Evolutionary conservation across 1,284 basidiomycete genomes (phyloP), one percentile per base, ranked within the genome.

Genomic region (Dichomitus squalens): DNA sequence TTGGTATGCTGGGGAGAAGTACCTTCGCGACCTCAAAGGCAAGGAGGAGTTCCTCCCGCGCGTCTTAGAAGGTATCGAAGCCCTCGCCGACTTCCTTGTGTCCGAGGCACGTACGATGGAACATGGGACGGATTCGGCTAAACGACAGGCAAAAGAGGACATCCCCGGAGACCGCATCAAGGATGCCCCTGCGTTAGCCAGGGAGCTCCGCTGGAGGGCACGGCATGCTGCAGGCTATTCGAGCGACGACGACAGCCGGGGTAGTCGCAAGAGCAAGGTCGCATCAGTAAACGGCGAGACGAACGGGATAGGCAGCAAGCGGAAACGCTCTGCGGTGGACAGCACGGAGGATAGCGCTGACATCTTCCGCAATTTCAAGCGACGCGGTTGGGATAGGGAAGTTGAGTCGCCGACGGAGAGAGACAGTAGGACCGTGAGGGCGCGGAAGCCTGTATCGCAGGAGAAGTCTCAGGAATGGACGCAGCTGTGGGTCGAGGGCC

Each of bases 1-100:
- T 66, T 96, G 93, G 93, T 95, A 95, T 68, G 92, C 90, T 8
- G 92, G 84, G 1, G 90, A 95, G 61, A 87, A 86, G 64, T 89
- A 88, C 69, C 75, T 89, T 35, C 81, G 85, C 31, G 87, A 92
- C 62, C 74, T 95, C 29, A 91, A 87, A 66, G 76, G 80, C 7
- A 82, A 81, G 36, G 81, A 82, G 56, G 80, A 85, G 38, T 85
- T 90, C 58, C 70, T 80, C 47, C 59, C 79, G 1, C 85, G 92
- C 34, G 80, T 95, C 3, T 75, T 96, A 34, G 76, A 83, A n/a
- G 91, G 90, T 5, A 75, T 96, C 14, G 74, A 83, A 44, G 78
- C 82, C 1, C 80, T 96, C 3, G 83, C 92, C 0, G 79, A 85
- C 6, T 93, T 94, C 72, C 80, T 97, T 31, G 83, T 96, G n/a